Base-by-base conservation (phyloP, 441 rosid species). In the Croton laevigatus region DNA sequence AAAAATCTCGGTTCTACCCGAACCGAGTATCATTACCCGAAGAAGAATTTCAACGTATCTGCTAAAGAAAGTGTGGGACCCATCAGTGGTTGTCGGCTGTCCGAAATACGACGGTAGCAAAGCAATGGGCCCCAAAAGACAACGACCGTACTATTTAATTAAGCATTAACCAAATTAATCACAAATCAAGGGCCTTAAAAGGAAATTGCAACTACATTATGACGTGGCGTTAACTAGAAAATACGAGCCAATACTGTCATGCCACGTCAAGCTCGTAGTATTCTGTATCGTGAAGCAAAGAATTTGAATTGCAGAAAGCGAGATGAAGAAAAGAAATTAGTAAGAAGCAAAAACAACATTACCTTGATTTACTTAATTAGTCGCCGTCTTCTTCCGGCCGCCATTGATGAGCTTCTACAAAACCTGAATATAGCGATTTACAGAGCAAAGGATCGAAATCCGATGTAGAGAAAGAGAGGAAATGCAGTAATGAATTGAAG, bases 11-110 rank as follows among this genome's bases (percentile, higher is more conserved):
- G n/a, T n/a, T n/a, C n/a, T n/a, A n/a, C n/a, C n/a, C n/a, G n/a
- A n/a, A n/a, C n/a, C n/a, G n/a, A n/a, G n/a, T n/a, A n/a, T n/a
- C n/a, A n/a, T n/a, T n/a, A n/a, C n/a, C n/a, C n/a, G n/a, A n/a
- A n/a, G 76, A 68, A 27, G 75, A 72, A 66, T 65, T 77, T 78
- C 73, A 75, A 71, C 73, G 69, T 78, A 44, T 23, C 40, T 42
- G 61, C 57, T 19, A 1, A 40, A 37, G 7, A 0, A 22, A 34
- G 23, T 62, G 60, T n/a, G n/a, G 74, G 80, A 22, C 75, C 82
- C 60, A 55, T 65, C 22, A 17, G 60, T 22, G 49, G 44, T 65
- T 68, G 76, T 75, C 78, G 68, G 76, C 76, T 53, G 75, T 38
- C 75, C 13, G 52, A 36, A 44, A 34, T 8, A 8, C 51, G 8